Conservation (phyloP, 441 rosid species). For the Pelargonium fulgidum region DNA sequence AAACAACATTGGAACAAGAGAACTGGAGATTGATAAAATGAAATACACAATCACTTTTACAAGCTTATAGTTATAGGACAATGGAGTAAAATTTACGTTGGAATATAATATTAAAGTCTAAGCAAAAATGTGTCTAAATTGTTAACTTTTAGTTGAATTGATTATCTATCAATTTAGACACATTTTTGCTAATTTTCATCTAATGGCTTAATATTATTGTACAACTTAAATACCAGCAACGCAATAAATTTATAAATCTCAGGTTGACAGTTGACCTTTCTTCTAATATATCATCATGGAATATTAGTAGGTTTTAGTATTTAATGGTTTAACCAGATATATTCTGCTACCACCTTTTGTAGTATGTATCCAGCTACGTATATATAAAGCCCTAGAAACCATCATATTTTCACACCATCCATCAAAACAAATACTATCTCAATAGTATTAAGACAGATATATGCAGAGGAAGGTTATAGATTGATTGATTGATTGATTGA, state of each 20-base stretch:
- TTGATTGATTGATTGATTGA: background rate
- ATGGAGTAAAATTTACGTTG: no score
- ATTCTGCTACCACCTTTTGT: conserved; percentile 12
- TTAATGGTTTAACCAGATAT: conserved; percentile 10
- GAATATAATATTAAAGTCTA: no score
- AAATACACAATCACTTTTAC: no score
- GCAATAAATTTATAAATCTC: no score
- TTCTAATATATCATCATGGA: background rate
- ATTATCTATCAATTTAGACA: no score
- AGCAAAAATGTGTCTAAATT: no score
- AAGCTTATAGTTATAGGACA: no score
- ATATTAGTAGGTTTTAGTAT: background rate
- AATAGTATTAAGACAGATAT: background rate
- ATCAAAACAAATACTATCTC: conserved; percentile 4
- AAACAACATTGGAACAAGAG: background rate
- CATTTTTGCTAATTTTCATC: no score
- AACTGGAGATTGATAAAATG: background rate
- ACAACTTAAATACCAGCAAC: no score
- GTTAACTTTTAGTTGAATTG: no score
- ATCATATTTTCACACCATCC: background rate
- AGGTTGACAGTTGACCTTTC: background rate
- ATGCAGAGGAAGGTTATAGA: background rate
- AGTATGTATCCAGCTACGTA: background rate
- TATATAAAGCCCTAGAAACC: conserved; percentile 9
- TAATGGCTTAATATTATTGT: no score